phyloP scores from a whole-genome alignment of 2,329 filamentous ascomycete species.

The Uncinocarpus reesii region DNA sequence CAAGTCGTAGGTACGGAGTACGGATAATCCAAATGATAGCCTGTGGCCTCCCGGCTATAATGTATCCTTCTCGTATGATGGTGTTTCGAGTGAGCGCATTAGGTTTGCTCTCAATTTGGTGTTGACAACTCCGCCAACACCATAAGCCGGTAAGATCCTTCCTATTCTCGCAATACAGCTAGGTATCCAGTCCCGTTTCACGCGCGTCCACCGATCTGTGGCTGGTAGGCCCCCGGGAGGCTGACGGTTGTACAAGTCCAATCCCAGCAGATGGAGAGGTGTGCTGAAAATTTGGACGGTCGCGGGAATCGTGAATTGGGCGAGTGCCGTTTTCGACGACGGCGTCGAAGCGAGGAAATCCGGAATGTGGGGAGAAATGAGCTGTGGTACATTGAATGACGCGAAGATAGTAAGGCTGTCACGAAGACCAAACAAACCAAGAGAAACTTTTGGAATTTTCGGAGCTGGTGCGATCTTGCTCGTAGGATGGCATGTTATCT shows the following conservation, averaged over 20 bases:
- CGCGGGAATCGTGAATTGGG: slow-evolving; percentile 73
- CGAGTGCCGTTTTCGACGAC: slow-evolving; percentile 47
- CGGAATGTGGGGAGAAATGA: slow-evolving; percentile 61
- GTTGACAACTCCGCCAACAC: slow-evolving; percentile 79
- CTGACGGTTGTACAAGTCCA: slow-evolving; percentile 74
- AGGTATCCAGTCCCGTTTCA: slow-evolving; percentile 65
- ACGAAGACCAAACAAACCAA: slow-evolving; percentile 66
- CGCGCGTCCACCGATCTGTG: slow-evolving; percentile 53
- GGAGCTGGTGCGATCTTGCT: slow-evolving; percentile 21
- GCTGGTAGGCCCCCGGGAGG: slow-evolving; percentile 37
- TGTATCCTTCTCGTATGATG: slow-evolving; percentile 9
- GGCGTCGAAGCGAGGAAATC: slow-evolving; percentile 40
- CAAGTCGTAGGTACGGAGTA: neutral
- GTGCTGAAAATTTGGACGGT: slow-evolving; percentile 69
- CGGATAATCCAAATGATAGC: neutral
- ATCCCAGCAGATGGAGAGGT: slow-evolving; percentile 70
- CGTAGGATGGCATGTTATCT: slow-evolving; percentile 8
- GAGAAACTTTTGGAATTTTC: slow-evolving; percentile 57
- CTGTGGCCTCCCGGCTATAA: neutral
- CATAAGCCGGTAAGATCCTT: slow-evolving; percentile 80
- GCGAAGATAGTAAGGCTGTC: slow-evolving; percentile 87
- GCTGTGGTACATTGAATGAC: slow-evolving; percentile 75
- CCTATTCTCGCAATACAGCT: slow-evolving; percentile 67
- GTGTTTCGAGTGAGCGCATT: slow-evolving; percentile 52
- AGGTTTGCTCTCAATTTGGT: slow-evolving; percentile 55